A percentile compares a stretch with the other conserved stretches of the same genome.
These are phyloP conservation scores for Vigna radiata DNA, from an alignment of 306 rosid species.

Conservation along the genomic window DNA sequence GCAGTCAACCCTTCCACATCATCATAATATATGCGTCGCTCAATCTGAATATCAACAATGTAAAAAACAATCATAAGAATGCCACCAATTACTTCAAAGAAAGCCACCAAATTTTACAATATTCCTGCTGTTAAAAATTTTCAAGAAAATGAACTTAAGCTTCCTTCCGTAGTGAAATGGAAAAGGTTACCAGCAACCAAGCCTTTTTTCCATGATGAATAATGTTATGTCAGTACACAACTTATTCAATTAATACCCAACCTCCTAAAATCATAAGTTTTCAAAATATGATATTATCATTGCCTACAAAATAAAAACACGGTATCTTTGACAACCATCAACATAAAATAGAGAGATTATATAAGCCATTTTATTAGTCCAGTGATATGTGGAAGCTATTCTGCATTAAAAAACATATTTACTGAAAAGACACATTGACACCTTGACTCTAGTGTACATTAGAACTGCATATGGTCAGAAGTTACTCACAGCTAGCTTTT, in stretches of 20 bases:
- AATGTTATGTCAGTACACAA: background rate
- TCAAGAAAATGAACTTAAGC: too few relatives aligned
- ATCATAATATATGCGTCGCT: conserved; percentile 83
- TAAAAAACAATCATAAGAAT: conserved; percentile 20
- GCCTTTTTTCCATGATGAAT: background rate
- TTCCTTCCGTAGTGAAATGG: too few relatives aligned
- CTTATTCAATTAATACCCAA: background rate
- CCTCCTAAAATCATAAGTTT: background rate
- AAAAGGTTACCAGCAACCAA: too few relatives aligned
- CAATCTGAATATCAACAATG: conserved; percentile 59
- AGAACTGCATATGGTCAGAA: conserved; percentile 18
- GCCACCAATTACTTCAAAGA: too few relatives aligned
- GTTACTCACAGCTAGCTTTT: conserved; percentile 83
- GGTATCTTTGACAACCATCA: background rate
- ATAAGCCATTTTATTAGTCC: background rate
- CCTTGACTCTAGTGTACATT: background rate
- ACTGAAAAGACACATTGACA: background rate
- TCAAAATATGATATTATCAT: background rate
- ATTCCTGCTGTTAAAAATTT: too few relatives aligned
- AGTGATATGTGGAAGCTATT: background rate
- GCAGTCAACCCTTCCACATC: conserved; percentile 77
- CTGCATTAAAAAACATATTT: background rate
- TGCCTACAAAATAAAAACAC: background rate
- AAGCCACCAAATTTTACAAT: too few relatives aligned
- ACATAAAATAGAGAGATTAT: background rate